phyloP scores from a whole-genome alignment of 1,139 yeast species.

The Diutina rugosa region DNA sequence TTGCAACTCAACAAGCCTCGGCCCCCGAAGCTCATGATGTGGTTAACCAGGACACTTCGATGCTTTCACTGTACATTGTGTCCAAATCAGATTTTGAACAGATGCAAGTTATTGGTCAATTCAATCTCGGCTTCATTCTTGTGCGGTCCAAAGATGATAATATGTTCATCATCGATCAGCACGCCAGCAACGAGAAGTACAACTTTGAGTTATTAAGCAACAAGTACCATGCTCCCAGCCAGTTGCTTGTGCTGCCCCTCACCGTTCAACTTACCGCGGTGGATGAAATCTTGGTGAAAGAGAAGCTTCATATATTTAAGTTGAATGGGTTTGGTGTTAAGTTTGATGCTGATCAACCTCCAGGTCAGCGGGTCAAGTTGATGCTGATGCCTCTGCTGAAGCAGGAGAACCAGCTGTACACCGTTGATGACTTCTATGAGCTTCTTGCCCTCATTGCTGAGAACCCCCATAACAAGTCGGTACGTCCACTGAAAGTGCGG shows the following conservation, averaged over 20 bases:
- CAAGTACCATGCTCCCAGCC: not conserved
- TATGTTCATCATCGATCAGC: constrained; percentile 86
- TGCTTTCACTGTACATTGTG: not conserved
- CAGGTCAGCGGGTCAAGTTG: constrained; percentile 44
- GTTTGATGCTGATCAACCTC: constrained; percentile 29
- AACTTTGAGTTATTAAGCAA: constrained; percentile 27
- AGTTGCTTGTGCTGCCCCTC: not conserved
- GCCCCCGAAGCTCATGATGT: not conserved
- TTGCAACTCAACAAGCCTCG: not conserved
- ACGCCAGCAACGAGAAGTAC: constrained; percentile 91
- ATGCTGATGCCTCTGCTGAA: constrained; percentile 65
- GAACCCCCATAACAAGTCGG: constrained; percentile 3
- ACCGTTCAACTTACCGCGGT: constrained; percentile 19
- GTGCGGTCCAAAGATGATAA: constrained; percentile 44
- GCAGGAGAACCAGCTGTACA: constrained; percentile 43
- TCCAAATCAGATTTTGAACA: constrained; percentile 45
- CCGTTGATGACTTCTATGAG: constrained; percentile 56
- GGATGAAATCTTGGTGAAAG: constrained; percentile 62
- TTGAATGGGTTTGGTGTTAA: constrained; percentile 65
- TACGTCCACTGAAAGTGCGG: constrained; percentile 68
- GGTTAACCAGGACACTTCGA: not conserved
- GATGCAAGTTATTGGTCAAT: constrained; percentile 84
- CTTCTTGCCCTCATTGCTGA: constrained; percentile 33
- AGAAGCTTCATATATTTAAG: constrained; percentile 41
- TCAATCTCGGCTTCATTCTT: constrained; percentile 73